Evolutionary conservation across 257 asterid species (phyloP), one percentile per base, ranked within the genome.

Genomic region (Solanum lycopersicoides): DNA sequence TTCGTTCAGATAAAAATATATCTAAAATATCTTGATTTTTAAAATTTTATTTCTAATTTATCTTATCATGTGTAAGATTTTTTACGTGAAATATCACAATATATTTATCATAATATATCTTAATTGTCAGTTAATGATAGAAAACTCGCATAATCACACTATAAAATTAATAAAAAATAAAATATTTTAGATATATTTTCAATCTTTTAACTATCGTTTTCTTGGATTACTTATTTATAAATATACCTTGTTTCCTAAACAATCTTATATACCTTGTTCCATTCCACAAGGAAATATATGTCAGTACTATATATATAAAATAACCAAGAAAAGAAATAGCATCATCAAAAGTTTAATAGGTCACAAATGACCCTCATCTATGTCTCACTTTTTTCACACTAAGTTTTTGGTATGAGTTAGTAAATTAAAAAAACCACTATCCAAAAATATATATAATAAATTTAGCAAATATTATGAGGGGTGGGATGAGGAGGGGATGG

Each of bases 71-170:
- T 8, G 25, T 59, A 8, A 20, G 28, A 20, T 21, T 20, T 59
- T 59, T 2, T 59, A 0, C 5, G 3, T 59, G 2, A 59, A 20
- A 2, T 59, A 59, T 59, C 2, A 20, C 3, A 3, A 59, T 20
- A 59, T 59, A 0, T 59, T 59, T 59, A 3, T 59, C 2, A 4
- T 20, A 59, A 59, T 0, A 20, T 4, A 20, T 20, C 9, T 59
- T 20, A 21, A 59, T 59, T 20, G 28, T 20, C 12, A 59, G 5
- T 59, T 8, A 2, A 8, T 59, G 12, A 59, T 20, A 59, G 4
- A 0, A 59, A 59, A 59, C 0, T 59, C 1, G 4, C 12, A 59
- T 2, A 10, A 0, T 9, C 9, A 1, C n/a, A 56, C 65, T 59
- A 59, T 20, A 2, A 8, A 59, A n/a, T 20, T 3, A 8, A 59